These are phyloP conservation scores for Pyracantha coccinea DNA, from an alignment of 331 rosid species.

Conservation along the genomic window DNA sequence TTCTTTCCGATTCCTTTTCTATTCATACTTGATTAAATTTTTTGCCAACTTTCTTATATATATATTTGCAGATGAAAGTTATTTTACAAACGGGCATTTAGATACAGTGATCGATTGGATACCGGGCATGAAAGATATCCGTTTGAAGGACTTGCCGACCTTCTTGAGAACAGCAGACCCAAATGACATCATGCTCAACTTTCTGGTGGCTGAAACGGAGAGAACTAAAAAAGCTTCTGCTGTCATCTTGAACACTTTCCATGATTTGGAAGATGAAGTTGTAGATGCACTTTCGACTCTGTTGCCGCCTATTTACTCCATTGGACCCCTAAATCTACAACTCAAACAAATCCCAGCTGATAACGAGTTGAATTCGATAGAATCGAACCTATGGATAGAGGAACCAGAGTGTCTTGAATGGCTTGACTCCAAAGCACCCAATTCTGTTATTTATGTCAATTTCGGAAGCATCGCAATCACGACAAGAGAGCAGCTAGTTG, in stretches of 20 bases:
- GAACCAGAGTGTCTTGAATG: constrained; percentile 22
- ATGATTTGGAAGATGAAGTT: constrained; percentile 12
- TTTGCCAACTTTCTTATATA: too few relatives aligned
- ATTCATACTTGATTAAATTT: too few relatives aligned
- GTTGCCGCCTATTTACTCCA: constrained; percentile 13
- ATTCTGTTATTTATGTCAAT: not conserved
- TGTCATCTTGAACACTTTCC: constrained; percentile 25
- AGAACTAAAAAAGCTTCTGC: constrained; percentile 26
- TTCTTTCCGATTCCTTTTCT: too few relatives aligned
- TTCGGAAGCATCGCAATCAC: not conserved
- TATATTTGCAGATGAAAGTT: constrained; percentile 31
- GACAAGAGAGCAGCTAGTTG: not conserved
- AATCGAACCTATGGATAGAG: constrained; percentile 33
- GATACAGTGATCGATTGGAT: constrained; percentile 35
- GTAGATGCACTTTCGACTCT: not conserved
- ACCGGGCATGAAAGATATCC: constrained; percentile 21
- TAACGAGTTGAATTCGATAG: not conserved
- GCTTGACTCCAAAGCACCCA: constrained; percentile 15
- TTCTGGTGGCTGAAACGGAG: not conserved
- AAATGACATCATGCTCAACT: constrained; percentile 14
- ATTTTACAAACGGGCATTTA: constrained; percentile 26
- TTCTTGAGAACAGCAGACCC: constrained; percentile 26
- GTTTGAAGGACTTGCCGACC: constrained; percentile 25
- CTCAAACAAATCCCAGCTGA: not conserved
- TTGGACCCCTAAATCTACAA: constrained; percentile 20